Evolutionary conservation across 805 yeast species (phyloP).

Genomic region (Kuraishia ogatae): DNA sequence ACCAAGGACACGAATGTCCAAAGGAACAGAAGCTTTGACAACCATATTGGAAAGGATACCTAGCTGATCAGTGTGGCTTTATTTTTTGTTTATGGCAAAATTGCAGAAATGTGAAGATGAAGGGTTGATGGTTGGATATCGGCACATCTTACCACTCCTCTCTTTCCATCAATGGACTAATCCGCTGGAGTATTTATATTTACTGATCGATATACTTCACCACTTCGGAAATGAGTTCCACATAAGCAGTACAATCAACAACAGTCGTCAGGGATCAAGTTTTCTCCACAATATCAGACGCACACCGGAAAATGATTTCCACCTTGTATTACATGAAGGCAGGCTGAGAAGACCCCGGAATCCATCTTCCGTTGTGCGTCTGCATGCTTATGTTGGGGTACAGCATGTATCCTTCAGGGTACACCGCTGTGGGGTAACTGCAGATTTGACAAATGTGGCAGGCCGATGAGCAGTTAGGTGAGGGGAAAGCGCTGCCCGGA

Average conservation of each 20-base stretch:
- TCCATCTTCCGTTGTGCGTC: not conserved
- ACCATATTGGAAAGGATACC: not conserved
- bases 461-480: not conserved
- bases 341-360: not conserved
- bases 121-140: not conserved
- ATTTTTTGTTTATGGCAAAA: not conserved
- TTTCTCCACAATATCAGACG: not conserved
- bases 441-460: not conserved
- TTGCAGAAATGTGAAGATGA: not conserved
- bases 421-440: not conserved
- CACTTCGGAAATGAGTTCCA: not conserved
- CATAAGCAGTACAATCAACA: not conserved
- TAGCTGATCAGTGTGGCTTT: not conserved
- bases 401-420: not conserved
- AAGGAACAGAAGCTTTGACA: not conserved
- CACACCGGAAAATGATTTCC: not conserved
- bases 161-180: not conserved
- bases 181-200: not conserved
- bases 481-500: not conserved
- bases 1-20: slow-evolving; percentile 4
- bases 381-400: not conserved
- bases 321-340: not conserved
- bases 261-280: not conserved
- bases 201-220: not conserved
- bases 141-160: not conserved